phyloP scores from a whole-genome alignment of 805 yeast species.

The Hanseniaspora jakobsenii region DNA sequence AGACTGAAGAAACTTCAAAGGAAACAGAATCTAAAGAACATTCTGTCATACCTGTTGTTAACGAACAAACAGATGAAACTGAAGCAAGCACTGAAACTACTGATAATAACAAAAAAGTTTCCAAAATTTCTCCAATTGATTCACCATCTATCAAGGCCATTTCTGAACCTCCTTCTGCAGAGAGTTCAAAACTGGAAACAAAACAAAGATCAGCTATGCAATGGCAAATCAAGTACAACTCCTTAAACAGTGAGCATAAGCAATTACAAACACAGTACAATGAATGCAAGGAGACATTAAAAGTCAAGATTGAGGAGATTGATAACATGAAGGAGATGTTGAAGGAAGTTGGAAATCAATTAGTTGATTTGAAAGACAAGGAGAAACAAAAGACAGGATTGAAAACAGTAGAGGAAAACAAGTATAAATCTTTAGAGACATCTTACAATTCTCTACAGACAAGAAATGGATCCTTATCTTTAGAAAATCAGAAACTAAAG shows the following conservation, averaged over 20 bases:
- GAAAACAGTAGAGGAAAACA: conserved; percentile 17
- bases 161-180: background rate
- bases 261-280: conserved; percentile 17
- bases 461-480: conserved; percentile 16
- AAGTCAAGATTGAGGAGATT: conserved; percentile 45
- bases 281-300: conserved; percentile 25
- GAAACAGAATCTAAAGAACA: no score
- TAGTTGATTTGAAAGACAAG: conserved; percentile 57
- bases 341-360: conserved; percentile 62
- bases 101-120: no score
- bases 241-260: conserved; percentile 14
- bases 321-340: conserved; percentile 66
- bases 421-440: conserved; percentile 17
- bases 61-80: conserved; percentile 18
- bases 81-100: no score
- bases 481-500: conserved; percentile 19
- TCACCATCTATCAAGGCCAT: no score
- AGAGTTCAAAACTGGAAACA: background rate
- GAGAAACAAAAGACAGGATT: conserved; percentile 31
- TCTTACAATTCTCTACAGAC: conserved; percentile 10
- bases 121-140: background rate
- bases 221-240: conserved; percentile 15
- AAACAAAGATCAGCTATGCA: conserved; percentile 15
- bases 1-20: no score
- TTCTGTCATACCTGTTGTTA: no score